These are phyloP conservation scores for Pyrenochaeta sp. DNA, from an alignment of 2,329 filamentous ascomycete genomes.

Conservation along the genomic window DNA sequence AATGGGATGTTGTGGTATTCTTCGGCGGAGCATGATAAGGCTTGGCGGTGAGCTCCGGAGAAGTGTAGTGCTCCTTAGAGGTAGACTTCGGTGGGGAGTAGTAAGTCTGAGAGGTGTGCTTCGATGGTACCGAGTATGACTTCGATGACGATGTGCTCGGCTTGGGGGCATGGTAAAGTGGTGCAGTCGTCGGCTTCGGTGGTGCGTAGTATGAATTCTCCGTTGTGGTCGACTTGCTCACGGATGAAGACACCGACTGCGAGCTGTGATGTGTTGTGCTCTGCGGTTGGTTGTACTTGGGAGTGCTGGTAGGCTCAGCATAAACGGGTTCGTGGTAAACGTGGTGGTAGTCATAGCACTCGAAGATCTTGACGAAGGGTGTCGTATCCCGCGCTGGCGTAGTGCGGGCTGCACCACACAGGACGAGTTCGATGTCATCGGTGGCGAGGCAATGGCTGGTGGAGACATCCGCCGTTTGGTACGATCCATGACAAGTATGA, in stretches of 20 bases:
- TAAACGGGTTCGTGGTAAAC: not conserved
- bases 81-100: not conserved
- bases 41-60: conserved; percentile 1
- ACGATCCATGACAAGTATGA: conserved; percentile 23
- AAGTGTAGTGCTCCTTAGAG: not conserved
- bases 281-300: not conserved
- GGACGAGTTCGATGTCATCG: conserved; percentile 34
- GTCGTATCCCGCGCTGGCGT: conserved; percentile 9
- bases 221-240: too few species aligned
- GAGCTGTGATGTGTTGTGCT: too few species aligned
- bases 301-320: not conserved
- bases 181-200: not conserved
- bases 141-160: too few species aligned
- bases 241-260: too few species aligned
- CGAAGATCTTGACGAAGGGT: conserved; percentile 13
- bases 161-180: not conserved
- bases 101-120: too few species aligned
- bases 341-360: conserved; percentile 16
- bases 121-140: not conserved
- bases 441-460: conserved; percentile 23
- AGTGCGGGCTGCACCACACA: conserved; percentile 28
- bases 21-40: conserved; percentile 1
- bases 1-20: not conserved
- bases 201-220: not conserved
- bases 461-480: conserved; percentile 13